Evolutionary conservation across 2,329 filamentous ascomycete species (phyloP).

Genomic region (Epichloe gansuensis): DNA sequence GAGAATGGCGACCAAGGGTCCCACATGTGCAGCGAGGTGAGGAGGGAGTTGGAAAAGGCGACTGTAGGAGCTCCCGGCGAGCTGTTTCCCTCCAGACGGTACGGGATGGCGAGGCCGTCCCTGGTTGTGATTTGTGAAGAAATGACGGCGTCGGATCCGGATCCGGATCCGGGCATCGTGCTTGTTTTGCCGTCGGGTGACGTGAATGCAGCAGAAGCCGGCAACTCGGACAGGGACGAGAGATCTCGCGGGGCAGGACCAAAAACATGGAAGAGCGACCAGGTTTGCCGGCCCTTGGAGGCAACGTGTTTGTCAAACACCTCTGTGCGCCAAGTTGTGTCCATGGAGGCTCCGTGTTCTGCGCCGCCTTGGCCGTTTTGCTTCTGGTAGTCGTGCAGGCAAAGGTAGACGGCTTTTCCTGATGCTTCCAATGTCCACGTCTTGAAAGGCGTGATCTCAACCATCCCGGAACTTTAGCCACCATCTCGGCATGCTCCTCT

Average conservation of each 20-base stretch:
- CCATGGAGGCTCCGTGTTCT: slow-evolving; percentile 50
- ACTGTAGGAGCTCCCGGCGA: slow-evolving; percentile 57
- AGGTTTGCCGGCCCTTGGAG: slow-evolving; percentile 45
- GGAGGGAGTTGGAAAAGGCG: slow-evolving; percentile 68
- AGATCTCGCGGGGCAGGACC: slow-evolving; percentile 63
- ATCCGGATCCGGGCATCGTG: slow-evolving; percentile 33
- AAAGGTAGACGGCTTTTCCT: slow-evolving; percentile 42
- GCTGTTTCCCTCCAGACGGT: slow-evolving; percentile 61
- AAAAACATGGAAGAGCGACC: slow-evolving; percentile 69
- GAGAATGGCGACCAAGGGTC: slow-evolving; percentile 57
- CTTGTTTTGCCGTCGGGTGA: slow-evolving; percentile 42
- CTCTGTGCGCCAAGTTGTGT: slow-evolving; percentile 48
- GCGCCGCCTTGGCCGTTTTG: slow-evolving; percentile 54
- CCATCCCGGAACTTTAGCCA: slow-evolving; percentile 70
- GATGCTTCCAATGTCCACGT: slow-evolving; percentile 50
- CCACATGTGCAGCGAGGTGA: slow-evolving; percentile 73
- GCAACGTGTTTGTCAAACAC: slow-evolving; percentile 48
- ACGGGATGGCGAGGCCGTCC: slow-evolving; percentile 59
- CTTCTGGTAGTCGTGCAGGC: slow-evolving; percentile 60
- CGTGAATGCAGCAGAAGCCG: slow-evolving; percentile 36
- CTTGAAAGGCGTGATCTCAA: slow-evolving; percentile 58
- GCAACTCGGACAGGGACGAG: slow-evolving; percentile 37
- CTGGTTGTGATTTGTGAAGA: slow-evolving; percentile 55
- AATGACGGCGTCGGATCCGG: slow-evolving; percentile 41
- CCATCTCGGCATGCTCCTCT: slow-evolving; percentile 60